Base-by-base conservation (phyloP, 495 filamentous ascomycete species). In the Aspergillus bridgeri region DNA sequence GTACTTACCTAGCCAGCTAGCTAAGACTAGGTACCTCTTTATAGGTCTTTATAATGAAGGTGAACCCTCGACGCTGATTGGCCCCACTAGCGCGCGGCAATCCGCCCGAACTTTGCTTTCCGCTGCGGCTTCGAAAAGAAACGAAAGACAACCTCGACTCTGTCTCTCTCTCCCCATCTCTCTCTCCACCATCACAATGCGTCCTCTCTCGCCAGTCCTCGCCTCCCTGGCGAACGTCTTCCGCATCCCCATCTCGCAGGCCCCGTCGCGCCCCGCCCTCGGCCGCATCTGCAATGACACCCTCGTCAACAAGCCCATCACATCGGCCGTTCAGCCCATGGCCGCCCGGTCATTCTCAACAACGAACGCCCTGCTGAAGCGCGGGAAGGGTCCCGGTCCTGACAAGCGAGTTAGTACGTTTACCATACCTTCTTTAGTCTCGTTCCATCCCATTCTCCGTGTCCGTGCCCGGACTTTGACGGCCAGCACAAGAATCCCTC, bases 341-440 rank as follows among this genome's bases (percentile, higher is more conserved):
- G 58, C 49, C 13, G 43, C 58, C 9, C 43, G 54, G n/a, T 42
- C 69, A 9, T 82, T 82, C 65, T 79, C 78, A 9, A 78, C 78
- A 5, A 75, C 77, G 29, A 62, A 66, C 45, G 53, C 72, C 27
- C 54, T 74, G 42, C 64, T 67, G 33, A 75, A 76, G 51, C 66
- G 73, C 48, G 71, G 73, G 53, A 55, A 48, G 11, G 46, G 51
- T 18, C 60, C 62, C 15, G 56, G 52, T 3, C 60, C 59, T 42
- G 75, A 80, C 48, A 68, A 69, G 53, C 66, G 78, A 67, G 75
- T 84, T 52, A 83, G 82, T 84, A 72, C 42, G 79, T 73, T 49
- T 8, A 29, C 13, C 48, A 5, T 23, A 29, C 9, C 20, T 45
- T 38, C 25, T 44, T 29, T 44, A 7, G n/a, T n/a, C n/a, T n/a